These are phyloP conservation scores for Vigna nakashimae DNA, from an alignment of 306 rosid genomes.

Conservation along the genomic window DNA sequence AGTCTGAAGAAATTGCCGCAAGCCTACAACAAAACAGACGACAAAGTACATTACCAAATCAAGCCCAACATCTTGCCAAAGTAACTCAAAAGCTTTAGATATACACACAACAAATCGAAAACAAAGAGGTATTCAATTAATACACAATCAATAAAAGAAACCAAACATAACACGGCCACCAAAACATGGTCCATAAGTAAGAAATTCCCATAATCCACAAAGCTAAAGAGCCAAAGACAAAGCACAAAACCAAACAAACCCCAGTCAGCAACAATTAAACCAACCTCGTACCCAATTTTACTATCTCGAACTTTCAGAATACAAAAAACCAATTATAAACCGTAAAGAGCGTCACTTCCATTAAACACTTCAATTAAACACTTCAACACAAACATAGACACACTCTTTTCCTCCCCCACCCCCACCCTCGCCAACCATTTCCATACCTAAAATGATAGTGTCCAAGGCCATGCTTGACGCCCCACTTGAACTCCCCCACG, in stretches of 20 bases:
- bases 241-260: background rate
- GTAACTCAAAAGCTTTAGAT: constrained; percentile 1
- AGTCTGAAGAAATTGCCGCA: background rate
- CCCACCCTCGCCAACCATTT: background rate
- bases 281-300: background rate
- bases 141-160: background rate
- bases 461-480: constrained; percentile 89
- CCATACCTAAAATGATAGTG: constrained; percentile 89
- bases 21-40: background rate
- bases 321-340: background rate
- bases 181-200: background rate
- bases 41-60: background rate
- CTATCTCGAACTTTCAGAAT: background rate
- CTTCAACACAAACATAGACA: too few relatives aligned
- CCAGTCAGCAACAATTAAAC: background rate
- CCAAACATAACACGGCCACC: background rate
- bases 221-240: background rate
- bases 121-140: background rate
- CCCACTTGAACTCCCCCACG: constrained; percentile 91
- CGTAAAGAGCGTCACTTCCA: background rate
- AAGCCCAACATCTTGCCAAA: background rate
- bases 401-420: too few relatives aligned
- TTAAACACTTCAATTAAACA: background rate
- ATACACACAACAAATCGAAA: background rate
- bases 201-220: background rate